phyloP scores from a whole-genome alignment of 73 alveolate species.

The Paramecium pentaurelia region DNA sequence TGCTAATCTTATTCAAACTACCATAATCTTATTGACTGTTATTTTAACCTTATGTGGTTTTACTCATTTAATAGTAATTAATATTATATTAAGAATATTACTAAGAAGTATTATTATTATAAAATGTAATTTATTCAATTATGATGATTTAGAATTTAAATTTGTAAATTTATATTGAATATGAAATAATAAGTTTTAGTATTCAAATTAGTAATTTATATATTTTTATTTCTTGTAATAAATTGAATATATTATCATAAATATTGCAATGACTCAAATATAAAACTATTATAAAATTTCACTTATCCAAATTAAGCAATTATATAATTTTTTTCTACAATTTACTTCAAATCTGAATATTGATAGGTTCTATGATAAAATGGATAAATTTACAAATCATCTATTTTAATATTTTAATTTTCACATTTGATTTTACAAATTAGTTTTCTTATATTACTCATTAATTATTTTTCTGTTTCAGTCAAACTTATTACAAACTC shows the following conservation, averaged over 20 bases:
- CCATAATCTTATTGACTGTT: background rate
- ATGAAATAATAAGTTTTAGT: too few relatives aligned
- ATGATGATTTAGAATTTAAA: too few relatives aligned
- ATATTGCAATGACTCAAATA: slow-evolving; percentile 12
- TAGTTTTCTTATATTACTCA: background rate
- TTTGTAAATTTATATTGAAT: too few relatives aligned
- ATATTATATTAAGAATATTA: background rate
- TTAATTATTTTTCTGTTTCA: background rate
- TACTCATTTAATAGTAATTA: background rate
- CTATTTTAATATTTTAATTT: background rate
- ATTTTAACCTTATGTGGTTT: background rate
- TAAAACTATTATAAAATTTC: slow-evolving; percentile 2
- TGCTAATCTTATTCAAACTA: background rate
- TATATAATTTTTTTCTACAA: background rate
- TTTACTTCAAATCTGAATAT: background rate
- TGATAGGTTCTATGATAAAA: background rate
- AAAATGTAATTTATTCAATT: background rate
- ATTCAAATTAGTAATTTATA: background rate
- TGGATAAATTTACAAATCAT: background rate
- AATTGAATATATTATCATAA: background rate
- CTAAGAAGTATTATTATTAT: background rate
- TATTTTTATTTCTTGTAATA: background rate
- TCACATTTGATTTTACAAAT: background rate
- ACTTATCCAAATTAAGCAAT: background rate
- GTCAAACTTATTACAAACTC: background rate